A percentile compares a stretch with the other conserved stretches of the same genome.
phyloP scores from a whole-genome alignment of 2,329 filamentous ascomycete species.

The Phialocephala sp. region DNA sequence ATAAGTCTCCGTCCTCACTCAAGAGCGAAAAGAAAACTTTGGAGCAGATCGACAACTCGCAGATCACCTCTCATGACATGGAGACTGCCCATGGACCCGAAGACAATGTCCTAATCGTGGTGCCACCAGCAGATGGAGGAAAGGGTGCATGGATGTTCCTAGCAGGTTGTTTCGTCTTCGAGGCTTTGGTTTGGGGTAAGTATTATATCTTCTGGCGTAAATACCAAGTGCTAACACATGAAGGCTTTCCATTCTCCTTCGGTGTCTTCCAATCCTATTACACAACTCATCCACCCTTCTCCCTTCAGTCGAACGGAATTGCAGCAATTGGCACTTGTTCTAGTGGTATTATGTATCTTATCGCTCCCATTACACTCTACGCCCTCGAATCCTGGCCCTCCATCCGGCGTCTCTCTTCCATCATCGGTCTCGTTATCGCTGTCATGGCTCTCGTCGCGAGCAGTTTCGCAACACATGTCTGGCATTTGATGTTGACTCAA shows the following conservation, averaged over 20 bases:
- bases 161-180: slow-evolving; percentile 55
- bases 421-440: slow-evolving; percentile 47
- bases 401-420: slow-evolving; percentile 37
- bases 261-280: slow-evolving; percentile 53
- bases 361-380: slow-evolving; percentile 34
- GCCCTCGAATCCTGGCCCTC: slow-evolving; percentile 41
- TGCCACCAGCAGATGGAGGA: slow-evolving; percentile 53
- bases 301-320: slow-evolving; percentile 46
- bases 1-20: neutral
- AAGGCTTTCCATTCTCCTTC: slow-evolving; percentile 47
- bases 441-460: slow-evolving; percentile 45
- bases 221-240: neutral
- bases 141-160: slow-evolving; percentile 58
- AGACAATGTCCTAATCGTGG: neutral
- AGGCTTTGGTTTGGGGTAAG: slow-evolving; percentile 59
- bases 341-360: slow-evolving; percentile 39
- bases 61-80: neutral
- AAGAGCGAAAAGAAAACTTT: neutral
- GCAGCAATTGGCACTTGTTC: slow-evolving; percentile 50
- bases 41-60: neutral
- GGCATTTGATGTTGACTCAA: slow-evolving; percentile 53
- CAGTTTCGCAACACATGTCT: slow-evolving; percentile 50
- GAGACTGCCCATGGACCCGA: neutral
- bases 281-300: slow-evolving; percentile 45
- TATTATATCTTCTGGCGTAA: neutral